Evolutionary conservation across 2,329 filamentous ascomycete species (phyloP).

Genomic region (Penicillium sp.): DNA sequence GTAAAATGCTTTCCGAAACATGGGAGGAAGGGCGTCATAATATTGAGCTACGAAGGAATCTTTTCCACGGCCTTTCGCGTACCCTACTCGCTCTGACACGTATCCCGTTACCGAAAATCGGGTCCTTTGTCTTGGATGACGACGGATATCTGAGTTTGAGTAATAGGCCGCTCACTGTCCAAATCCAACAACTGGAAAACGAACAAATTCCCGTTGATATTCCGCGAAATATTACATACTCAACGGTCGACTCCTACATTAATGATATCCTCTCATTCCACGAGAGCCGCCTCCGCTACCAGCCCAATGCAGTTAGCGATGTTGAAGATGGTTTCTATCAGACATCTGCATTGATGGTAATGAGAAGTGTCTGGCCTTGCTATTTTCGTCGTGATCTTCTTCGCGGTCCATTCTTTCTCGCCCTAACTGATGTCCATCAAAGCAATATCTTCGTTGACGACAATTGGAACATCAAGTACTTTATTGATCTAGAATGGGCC

Average conservation of each 20-base stretch:
- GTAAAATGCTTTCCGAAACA: slow-evolving; percentile 16
- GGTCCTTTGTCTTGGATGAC: slow-evolving; percentile 4
- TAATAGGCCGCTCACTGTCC: slow-evolving; percentile 12
- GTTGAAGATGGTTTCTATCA: slow-evolving; percentile 11
- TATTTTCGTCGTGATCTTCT: slow-evolving; percentile 29
- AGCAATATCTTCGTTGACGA: slow-evolving; percentile 32
- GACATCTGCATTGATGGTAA: slow-evolving; percentile 23
- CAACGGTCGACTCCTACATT: slow-evolving; percentile 8
- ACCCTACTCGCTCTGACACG: slow-evolving; percentile 1
- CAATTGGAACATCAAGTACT: slow-evolving; percentile 24
- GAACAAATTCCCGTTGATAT: slow-evolving; percentile 6
- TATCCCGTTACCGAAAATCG: slow-evolving; percentile 3
- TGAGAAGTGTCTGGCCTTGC: slow-evolving; percentile 24
- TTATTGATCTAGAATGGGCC: slow-evolving; percentile 28
- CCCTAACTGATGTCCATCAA: slow-evolving; percentile 40
- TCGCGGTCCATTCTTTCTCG: slow-evolving; percentile 36
- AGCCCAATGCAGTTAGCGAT: slow-evolving; percentile 25
- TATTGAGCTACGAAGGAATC: background rate
- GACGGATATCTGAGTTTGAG: slow-evolving; percentile 16
- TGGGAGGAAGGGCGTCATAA: slow-evolving; percentile 11
- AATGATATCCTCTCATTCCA: slow-evolving; percentile 4
- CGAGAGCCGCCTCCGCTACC: slow-evolving; percentile 13
- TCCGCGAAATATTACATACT: background rate
- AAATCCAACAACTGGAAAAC: slow-evolving; percentile 4
- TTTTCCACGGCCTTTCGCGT: slow-evolving; percentile 7